A percentile compares a stretch with the other conserved stretches of the same genome.
phyloP scores from a whole-genome alignment of 2,329 filamentous ascomycete species.

The Penicillium sp. region DNA sequence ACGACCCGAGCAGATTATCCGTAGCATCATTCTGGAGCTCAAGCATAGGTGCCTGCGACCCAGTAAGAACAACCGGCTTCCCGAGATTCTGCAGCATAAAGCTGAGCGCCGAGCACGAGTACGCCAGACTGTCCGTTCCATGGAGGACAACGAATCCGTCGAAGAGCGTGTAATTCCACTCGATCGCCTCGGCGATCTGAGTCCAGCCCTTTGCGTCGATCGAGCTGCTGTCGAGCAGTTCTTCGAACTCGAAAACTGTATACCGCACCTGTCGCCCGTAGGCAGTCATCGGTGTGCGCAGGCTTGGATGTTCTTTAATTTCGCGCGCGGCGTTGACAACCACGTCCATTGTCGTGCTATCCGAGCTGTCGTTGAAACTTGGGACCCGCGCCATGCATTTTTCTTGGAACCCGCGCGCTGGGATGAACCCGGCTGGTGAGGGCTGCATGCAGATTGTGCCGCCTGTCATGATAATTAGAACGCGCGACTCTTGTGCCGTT shows the following conservation, averaged over 20 bases:
- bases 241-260: slow-evolving; percentile 77
- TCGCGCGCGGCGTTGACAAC: slow-evolving; percentile 51
- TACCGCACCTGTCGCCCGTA: slow-evolving; percentile 82
- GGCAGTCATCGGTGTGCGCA: slow-evolving; percentile 75
- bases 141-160: slow-evolving; percentile 90
- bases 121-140: slow-evolving; percentile 84
- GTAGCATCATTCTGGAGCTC: slow-evolving; percentile 87
- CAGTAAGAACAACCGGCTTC: slow-evolving; percentile 86
- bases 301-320: slow-evolving; percentile 58
- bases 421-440: slow-evolving; percentile 74
- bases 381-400: slow-evolving; percentile 77
- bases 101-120: slow-evolving; percentile 83
- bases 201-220: slow-evolving; percentile 86
- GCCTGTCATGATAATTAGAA: slow-evolving; percentile 88
- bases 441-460: slow-evolving; percentile 82
- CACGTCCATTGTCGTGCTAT: slow-evolving; percentile 55
- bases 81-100: slow-evolving; percentile 91
- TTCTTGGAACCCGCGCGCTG: slow-evolving; percentile 75
- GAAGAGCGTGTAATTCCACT: slow-evolving; percentile 81
- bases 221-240: slow-evolving; percentile 82
- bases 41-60: slow-evolving; percentile 80
- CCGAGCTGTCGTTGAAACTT: slow-evolving; percentile 77
- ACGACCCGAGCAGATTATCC: slow-evolving; percentile 81
- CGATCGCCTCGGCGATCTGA: slow-evolving; percentile 74
- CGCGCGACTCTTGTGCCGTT: slow-evolving; percentile 66